Evolutionary conservation across 2,329 filamentous ascomycete species (phyloP).

Genomic region (Colletotrichum theobromicola): DNA sequence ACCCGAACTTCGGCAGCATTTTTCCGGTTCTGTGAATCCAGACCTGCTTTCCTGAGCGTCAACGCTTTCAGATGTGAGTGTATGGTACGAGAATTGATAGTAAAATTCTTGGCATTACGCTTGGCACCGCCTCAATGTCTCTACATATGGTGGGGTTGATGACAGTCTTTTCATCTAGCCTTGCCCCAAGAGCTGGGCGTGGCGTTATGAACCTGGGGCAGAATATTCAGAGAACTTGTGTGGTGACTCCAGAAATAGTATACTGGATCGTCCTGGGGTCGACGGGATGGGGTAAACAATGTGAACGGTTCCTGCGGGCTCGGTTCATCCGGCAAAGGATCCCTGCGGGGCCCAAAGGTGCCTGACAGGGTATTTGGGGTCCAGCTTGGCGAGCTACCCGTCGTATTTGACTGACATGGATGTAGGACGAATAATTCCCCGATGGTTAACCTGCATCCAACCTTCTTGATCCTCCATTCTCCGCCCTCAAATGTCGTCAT

Average conservation of each 20-base stretch:
- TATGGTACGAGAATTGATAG: neutral
- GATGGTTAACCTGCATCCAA: neutral
- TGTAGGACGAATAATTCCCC: neutral
- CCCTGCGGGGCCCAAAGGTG: neutral
- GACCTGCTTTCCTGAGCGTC: neutral
- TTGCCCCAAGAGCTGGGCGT: neutral
- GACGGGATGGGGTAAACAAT: neutral
- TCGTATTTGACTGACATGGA: neutral
- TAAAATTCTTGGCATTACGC: neutral
- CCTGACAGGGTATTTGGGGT: neutral
- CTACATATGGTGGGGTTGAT: neutral
- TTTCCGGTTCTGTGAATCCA: neutral
- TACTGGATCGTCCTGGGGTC: neutral
- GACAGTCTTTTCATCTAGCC: neutral
- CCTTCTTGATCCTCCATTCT: neutral
- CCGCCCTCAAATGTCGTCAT: accelerated
- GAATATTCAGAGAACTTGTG: neutral
- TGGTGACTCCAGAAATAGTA: neutral
- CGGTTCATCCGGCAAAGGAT: neutral
- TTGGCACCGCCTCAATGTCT: neutral
- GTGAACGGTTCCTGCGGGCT: neutral
- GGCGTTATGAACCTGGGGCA: neutral
- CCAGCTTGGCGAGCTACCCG: neutral
- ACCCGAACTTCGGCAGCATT: neutral
- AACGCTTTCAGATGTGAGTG: neutral